phyloP scores from a whole-genome alignment of 2,329 filamentous ascomycete genomes.

The Knufia petricola region DNA sequence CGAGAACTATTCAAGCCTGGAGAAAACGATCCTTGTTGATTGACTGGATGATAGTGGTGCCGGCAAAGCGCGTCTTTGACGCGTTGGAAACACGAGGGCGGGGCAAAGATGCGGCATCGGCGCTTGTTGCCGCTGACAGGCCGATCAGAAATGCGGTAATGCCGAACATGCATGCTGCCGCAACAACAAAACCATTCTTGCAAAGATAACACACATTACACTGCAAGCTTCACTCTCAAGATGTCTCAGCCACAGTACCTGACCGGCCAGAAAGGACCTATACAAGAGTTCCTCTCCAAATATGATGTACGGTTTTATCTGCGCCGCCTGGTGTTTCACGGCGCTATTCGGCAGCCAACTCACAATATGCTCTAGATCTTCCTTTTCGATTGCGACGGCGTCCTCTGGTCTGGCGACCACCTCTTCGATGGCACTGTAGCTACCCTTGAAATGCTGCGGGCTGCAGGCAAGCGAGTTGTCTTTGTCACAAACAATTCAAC shows the following conservation, averaged over 20 bases:
- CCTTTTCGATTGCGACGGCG: constrained; percentile 94
- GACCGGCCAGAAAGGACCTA: constrained; percentile 65
- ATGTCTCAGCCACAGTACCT: constrained; percentile 47
- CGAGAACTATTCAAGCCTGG: constrained; percentile 68
- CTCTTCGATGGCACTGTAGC: constrained; percentile 77
- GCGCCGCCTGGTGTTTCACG: no score
- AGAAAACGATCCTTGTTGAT: constrained; percentile 76
- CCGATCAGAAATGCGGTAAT: constrained; percentile 8
- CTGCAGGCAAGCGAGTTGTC: constrained; percentile 78
- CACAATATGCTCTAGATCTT: constrained; percentile 54
- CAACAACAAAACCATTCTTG: no score
- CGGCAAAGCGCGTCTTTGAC: neutral
- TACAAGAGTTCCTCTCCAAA: constrained; percentile 73
- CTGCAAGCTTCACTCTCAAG: neutral
- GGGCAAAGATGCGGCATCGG: neutral
- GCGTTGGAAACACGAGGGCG: neutral
- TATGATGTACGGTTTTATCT: constrained; percentile 66
- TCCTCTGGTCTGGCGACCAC: constrained; percentile 92
- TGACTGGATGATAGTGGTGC: constrained; percentile 30
- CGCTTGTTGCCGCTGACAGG: neutral
- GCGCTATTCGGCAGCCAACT: constrained; percentile 5
- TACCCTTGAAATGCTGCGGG: constrained; percentile 72
- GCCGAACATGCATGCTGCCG: neutral
- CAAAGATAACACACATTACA: no score
- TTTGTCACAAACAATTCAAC: constrained; percentile 99